Evolutionary conservation across 768 basidiomycete species (phyloP), one percentile per base, ranked within the genome.

Genomic region (Auricularia auricula-judae): DNA sequence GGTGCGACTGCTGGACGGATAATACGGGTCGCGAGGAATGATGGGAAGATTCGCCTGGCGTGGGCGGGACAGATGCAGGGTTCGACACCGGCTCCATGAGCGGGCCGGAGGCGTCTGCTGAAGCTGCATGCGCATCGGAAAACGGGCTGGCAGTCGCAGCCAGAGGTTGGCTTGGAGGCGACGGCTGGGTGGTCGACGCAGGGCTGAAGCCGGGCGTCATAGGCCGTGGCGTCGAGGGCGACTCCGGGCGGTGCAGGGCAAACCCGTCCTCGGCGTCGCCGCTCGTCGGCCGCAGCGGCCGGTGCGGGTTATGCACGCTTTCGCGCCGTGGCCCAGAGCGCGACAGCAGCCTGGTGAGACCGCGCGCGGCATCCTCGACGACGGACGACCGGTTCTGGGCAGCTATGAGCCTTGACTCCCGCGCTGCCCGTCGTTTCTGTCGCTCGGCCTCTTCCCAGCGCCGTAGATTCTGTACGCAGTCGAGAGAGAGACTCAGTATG

Each of bases 401-500:
- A 14, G 56, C 5, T 8, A 59, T 29, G 56, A 51, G 18, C 18
- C 23, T 23, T 10, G 86, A 85, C 64, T 85, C 86, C 64, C 91
- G 81, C 3, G 82, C 86, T 42, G 82, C 80, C 74, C 86, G 91
- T 76, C 91, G 82, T 65, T 88, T 82, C 68, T 85, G 85, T 21
- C 87, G 81, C 70, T 93, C 91, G 47, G 84, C 84, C 58, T 84
- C 76, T 69, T 93, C 91, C 91, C 90, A 93, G 53, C 82, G 81
- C 68, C 81, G 80, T 34, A 93, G 78, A 65, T 84, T 93, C 91
- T 93, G 73, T 63, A 39, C 11, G 12, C 62, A 68, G 56, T 29
- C 18, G 4, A 44, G 63, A 44, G 29, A 29, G 29, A 29, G 29
- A 54, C 43, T 65, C 33, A 42, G 63, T 62, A 10, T 56, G n/a